Conservation (phyloP, 2,329 filamentous ascomycete genomes). For the Ophiocordyceps camponoti-leonardi region DNA sequence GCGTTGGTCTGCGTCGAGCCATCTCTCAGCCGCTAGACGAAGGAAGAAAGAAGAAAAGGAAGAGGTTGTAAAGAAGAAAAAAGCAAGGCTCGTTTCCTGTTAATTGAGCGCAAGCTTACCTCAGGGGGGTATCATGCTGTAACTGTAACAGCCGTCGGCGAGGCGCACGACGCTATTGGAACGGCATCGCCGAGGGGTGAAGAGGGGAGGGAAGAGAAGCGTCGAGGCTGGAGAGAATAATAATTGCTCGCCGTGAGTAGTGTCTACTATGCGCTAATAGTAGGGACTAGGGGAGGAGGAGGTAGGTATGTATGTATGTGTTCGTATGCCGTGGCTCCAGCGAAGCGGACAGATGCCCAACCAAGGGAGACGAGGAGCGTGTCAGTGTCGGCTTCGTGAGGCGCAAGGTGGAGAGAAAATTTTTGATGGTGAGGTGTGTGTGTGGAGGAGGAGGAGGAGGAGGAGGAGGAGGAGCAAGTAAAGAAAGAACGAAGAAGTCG, state of each 20-base stretch:
- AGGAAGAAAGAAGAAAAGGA: too few species aligned
- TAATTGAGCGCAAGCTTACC: slow-evolving; percentile 1
- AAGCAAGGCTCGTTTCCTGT: background rate
- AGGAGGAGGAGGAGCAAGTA: background rate
- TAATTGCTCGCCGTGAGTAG: background rate
- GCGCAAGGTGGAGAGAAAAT: background rate
- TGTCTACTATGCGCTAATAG: background rate
- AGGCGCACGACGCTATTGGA: slow-evolving; percentile 1
- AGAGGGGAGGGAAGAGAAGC: background rate
- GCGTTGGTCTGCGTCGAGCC: slow-evolving; percentile 3
- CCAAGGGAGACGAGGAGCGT: background rate
- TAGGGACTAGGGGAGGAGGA: background rate
- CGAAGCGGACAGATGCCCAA: background rate
- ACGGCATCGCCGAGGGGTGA: slow-evolving; percentile 3
- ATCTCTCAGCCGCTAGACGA: slow-evolving; percentile 3
- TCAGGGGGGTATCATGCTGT: slow-evolving; percentile 6
- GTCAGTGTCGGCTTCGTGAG: background rate
- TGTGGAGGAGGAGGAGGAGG: background rate
- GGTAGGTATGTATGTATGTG: background rate
- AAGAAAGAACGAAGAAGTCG: background rate
- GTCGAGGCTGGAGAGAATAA: too few species aligned
- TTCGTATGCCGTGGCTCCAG: background rate
- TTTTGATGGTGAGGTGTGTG: background rate
- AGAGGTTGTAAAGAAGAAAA: background rate
- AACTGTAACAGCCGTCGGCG: slow-evolving; percentile 2